Conservation (phyloP, 208 protist species). For the Leishmania tarentolae region DNA sequence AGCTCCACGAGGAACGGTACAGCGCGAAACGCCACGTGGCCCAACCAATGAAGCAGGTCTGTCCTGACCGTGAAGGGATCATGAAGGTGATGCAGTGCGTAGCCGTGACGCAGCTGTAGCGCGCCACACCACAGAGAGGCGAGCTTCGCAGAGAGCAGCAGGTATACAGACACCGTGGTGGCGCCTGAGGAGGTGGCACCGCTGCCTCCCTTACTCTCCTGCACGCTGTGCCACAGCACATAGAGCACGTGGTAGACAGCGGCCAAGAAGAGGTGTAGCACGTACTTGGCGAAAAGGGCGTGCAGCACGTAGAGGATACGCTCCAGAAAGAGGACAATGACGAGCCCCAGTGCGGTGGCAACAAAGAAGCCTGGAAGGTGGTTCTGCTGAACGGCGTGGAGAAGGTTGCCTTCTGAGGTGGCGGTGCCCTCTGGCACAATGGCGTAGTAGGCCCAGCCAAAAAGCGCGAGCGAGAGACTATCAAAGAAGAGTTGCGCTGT, state of each 20-base stretch:
- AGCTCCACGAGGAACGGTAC: slow-evolving; percentile 84
- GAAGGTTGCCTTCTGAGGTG: slow-evolving; percentile 40
- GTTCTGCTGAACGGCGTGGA: slow-evolving; percentile 68
- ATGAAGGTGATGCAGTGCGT: slow-evolving; percentile 51
- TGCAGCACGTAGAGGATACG: slow-evolving; percentile 72
- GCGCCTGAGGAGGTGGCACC: background rate
- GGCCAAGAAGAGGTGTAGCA: slow-evolving; percentile 35
- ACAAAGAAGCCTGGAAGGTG: slow-evolving; percentile 70
- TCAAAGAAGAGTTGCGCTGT: slow-evolving; percentile 51
- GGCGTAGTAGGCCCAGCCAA: slow-evolving; percentile 57
- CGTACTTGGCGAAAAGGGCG: slow-evolving; percentile 38
- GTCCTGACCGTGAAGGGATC: slow-evolving; percentile 56
- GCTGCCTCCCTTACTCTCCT: slow-evolving; percentile 3
- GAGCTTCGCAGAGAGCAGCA: slow-evolving; percentile 41
- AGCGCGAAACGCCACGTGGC: slow-evolving; percentile 48
- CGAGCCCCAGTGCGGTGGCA: slow-evolving; percentile 50
- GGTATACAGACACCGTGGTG: slow-evolving; percentile 27
- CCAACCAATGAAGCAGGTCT: slow-evolving; percentile 53
- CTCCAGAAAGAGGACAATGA: slow-evolving; percentile 60
- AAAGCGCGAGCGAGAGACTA: slow-evolving; percentile 39
- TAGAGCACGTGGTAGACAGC: slow-evolving; percentile 44
- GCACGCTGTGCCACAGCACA: slow-evolving; percentile 34
- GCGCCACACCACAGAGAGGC: slow-evolving; percentile 53
- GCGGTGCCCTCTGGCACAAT: slow-evolving; percentile 33
- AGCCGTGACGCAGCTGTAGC: slow-evolving; percentile 56